Evolutionary conservation across 805 yeast species (phyloP), one percentile per base, ranked within the genome.

Genomic region (Candida glaebosa): DNA sequence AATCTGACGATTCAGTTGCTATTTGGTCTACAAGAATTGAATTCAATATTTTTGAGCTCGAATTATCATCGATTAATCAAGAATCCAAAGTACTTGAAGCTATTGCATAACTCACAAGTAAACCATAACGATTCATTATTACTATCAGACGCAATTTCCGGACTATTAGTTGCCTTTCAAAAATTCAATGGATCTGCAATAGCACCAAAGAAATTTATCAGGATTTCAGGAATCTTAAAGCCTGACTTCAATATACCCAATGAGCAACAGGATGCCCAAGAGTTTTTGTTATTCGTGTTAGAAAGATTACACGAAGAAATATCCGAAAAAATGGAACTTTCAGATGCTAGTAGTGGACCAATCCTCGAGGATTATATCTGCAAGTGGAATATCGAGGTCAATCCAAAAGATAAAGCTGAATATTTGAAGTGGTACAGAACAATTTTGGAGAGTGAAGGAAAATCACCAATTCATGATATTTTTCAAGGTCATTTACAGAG

Each of bases 231-330:
- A 17, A 45, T 62, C 5, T 53, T 83, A 17, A 78, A 83, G 48
- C 89, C 89, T 0, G 87, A 82, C 51, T 71, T 84, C 41, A 65
- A 69, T 47, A 82, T 85, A 9, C 91, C 91, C 0, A 60, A 73
- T 49, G 87, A 83, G 51, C 95, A 86, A 52, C 93, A 86, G 54
- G 95, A 86, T 57, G 82, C 90, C 1, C 88, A 85, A 41, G 93
- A 86, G 51, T 84, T 84, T 52, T 60, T 86, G 34, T 69, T 84
- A 56, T 78, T 84, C 45, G 48, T 84, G 8, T 61, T 85, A 47
- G 90, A 82, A 53, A 71, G 79, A 46, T 57, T 86, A 9, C 91
- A 86, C 56, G 81, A 80, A 37, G 95, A 86, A 52, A 57, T 84
- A 41, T 52, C 65, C 12, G 41, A 45, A 54, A 74, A 54, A 40